Conservation (phyloP, 257 asterid genomes). For the Plectranthus barbatus region DNA sequence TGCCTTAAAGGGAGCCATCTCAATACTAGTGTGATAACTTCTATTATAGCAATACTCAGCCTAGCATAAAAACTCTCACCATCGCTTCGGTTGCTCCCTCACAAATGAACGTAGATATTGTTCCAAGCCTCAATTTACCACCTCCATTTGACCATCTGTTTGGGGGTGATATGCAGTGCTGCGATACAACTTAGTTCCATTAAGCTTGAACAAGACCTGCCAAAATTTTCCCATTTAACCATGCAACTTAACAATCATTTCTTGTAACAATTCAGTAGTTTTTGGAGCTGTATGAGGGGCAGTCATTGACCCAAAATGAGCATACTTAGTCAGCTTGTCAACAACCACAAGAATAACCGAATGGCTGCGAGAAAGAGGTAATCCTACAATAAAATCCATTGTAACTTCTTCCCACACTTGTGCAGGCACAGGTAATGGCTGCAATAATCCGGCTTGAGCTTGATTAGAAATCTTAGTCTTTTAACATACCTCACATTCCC, state of each 20-base stretch:
- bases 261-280: background rate
- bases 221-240: background rate
- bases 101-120: too few species aligned
- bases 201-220: background rate
- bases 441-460: background rate
- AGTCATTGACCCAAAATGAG: background rate
- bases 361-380: background rate
- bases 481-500: background rate
- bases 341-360: background rate
- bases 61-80: too few species aligned
- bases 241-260: background rate
- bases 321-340: too few species aligned
- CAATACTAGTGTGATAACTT: too few species aligned
- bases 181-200: too few species aligned
- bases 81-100: too few species aligned
- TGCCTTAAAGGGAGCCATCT: too few species aligned
- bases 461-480: background rate
- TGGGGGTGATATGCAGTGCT: too few species aligned
- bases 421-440: background rate
- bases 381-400: background rate
- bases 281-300: background rate
- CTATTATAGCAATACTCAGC: too few species aligned
- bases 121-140: too few species aligned
- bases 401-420: background rate
- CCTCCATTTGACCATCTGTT: too few species aligned